Base-by-base conservation (phyloP, 495 filamentous ascomycete species). In the Podospora didyma region DNA sequence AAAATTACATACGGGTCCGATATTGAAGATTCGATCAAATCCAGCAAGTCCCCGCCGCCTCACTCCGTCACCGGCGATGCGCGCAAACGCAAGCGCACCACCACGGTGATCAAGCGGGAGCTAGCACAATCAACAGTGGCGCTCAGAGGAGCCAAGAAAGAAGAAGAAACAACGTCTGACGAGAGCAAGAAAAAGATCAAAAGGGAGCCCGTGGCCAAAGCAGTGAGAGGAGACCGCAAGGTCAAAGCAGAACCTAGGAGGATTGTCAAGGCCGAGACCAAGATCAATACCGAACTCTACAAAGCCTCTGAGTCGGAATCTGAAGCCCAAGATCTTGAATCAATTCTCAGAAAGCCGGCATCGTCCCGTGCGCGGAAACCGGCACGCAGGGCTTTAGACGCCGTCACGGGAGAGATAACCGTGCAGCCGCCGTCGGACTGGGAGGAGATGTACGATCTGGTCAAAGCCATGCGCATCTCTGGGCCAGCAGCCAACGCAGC, bases 401-500 rank as follows among this genome's bases (percentile, higher is more conserved):
- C 80, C 7, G 68, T 79, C 49, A 75, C 75, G 3, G 87, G 84
- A 23, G 74, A 72, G 21, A 59, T 79, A 3, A 78, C 72, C 24
- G 71, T 88, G 41, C 46, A 82, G 46, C 82, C 94, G 2, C 95
- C 94, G 0, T 79, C 84, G 0, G 82, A 90, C 65, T 98, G 94
- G 94, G 86, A 91, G 53, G 80, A 85, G 23, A 85, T 96, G 49
- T 98, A 97, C 71, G 71, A 79, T 37, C 76, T 82, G 1, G 87
- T 92, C 35, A 86, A 85, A 61, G 80, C 82, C 63, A 97, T 97
- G 90, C 85, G 94, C 2, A 77, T 78, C 51, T 71, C 75, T 41
- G 85, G 88, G n/a, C 77, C 80, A 0, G 76, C 76, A 2, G 66
- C 73, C 47, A 73, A 79, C 54, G 94, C 94, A 3, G 89, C 93